phyloP scores from a whole-genome alignment of 2,329 filamentous ascomycete species.

The Ustilaginoidea virens region DNA sequence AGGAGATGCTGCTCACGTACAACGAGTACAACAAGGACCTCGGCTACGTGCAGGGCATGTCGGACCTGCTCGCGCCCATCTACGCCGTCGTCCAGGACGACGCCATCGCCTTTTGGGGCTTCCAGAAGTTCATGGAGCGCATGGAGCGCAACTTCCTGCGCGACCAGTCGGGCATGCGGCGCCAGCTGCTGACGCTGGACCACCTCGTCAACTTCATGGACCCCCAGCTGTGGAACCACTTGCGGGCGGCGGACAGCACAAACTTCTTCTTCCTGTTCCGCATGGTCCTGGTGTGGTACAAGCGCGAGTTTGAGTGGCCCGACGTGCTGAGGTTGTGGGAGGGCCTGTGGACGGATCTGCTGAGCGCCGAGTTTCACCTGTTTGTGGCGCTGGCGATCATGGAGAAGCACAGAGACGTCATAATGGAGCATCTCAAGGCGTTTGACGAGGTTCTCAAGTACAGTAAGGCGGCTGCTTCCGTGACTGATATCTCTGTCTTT shows the following conservation, averaged over 20 bases:
- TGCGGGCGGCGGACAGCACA: slow-evolving; percentile 81
- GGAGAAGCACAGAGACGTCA: slow-evolving; percentile 90
- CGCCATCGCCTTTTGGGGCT: slow-evolving; percentile 91
- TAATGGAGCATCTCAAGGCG: slow-evolving; percentile 83
- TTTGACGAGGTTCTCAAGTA: slow-evolving; percentile 98
- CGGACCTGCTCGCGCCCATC: slow-evolving; percentile 84
- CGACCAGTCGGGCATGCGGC: slow-evolving; percentile 91
- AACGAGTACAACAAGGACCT: slow-evolving; percentile 95
- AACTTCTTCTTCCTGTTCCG: slow-evolving; percentile 99
- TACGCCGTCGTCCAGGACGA: slow-evolving; percentile 98
- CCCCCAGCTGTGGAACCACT: slow-evolving; percentile 79
- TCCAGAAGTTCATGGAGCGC: slow-evolving; percentile 88
- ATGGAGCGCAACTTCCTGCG: slow-evolving; percentile 97
- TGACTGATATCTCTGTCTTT: too few species aligned
- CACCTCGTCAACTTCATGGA: slow-evolving; percentile 96
- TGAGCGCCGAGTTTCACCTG: slow-evolving; percentile 80
- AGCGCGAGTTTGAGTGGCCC: slow-evolving; percentile 84
- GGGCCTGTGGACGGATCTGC: slow-evolving; percentile 80
- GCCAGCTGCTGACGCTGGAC: slow-evolving; percentile 78
- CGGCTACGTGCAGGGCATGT: slow-evolving; percentile 98
- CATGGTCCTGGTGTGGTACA: slow-evolving; percentile 98
- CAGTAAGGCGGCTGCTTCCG: slow-evolving; percentile 48
- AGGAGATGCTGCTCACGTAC: slow-evolving; percentile 96
- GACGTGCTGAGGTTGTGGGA: slow-evolving; percentile 88
- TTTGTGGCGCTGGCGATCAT: slow-evolving; percentile 89